Evolutionary conservation across 495 filamentous ascomycete genomes (phyloP), one percentile per base, ranked within the genome.

Genomic region (Neurospora sp.): DNA sequence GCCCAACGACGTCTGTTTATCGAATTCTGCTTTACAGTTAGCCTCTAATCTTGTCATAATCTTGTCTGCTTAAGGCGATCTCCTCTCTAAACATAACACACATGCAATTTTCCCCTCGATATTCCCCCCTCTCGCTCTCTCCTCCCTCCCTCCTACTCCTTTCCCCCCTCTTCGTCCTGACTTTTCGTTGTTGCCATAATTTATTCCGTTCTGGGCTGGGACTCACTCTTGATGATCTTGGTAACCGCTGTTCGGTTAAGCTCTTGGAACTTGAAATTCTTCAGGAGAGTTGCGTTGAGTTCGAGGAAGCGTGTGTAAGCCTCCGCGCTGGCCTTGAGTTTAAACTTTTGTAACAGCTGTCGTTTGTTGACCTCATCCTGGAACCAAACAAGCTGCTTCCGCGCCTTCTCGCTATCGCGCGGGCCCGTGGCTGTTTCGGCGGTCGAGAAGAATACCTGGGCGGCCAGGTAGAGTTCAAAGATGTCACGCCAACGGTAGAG

Each of bases 161-260:
- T 61, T 18, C 12, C 12, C 12, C 12, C 22, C 27, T 35, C 27
- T 61, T 41, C 20, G n/a, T 69, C 12, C 35, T 16, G 68, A 40
- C 18, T 14, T 22, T 38, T 3, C 18, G 68, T 45, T 41, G 20
- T 31, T 65, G 22, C 12, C 14, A 65, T 37, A 6, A 14, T 35
- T 18, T 31, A 18, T 14, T 65, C 53, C 53, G 12, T 37, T 18
- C 53, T 65, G 22, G 22, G 53, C 53, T 38, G 40, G 14, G 18
- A 78, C 85, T 75, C 78, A 91, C 91, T 94, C 80, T 94, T 94
- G 75, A 94, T 82, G 38, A 94, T 94, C 80, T 94, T 94, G 22
- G 79, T 83, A 76, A 93, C 86, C 1, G 92, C 92, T 20, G 83
- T 84, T 69, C 86, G 84, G 74, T 94, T 94, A 45, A 93, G 87